Percentiles rank a stretch among this genome's conserved stretches.
These are phyloP conservation scores for Dictyostelium citrinum DNA, from an alignment of 78 protist genomes.

Conservation along the genomic window DNA sequence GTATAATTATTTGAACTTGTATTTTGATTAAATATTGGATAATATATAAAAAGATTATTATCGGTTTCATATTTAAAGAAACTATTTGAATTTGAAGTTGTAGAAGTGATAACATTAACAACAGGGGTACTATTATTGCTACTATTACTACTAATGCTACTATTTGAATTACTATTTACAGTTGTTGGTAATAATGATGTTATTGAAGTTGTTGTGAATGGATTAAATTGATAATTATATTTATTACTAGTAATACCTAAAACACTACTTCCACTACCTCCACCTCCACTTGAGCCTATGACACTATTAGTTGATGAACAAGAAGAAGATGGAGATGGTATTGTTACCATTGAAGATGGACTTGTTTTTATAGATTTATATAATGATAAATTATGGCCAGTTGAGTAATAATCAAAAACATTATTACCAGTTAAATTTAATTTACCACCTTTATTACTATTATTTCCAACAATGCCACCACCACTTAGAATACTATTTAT, in stretches of 20 bases:
- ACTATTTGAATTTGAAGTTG: background rate
- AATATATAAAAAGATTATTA: background rate
- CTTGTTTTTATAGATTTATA: background rate
- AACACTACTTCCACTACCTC: background rate
- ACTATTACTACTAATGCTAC: background rate
- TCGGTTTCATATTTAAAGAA: constrained; percentile 32
- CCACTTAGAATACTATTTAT: background rate
- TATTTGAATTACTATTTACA: background rate
- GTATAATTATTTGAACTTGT: background rate
- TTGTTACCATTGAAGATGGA: background rate
- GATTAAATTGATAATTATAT: background rate
- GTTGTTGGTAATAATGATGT: background rate
- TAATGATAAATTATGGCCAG: background rate
- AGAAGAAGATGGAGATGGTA: background rate
- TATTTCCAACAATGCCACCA: too few species aligned
- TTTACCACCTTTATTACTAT: background rate
- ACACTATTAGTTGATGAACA: background rate
- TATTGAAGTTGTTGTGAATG: background rate
- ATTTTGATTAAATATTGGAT: background rate
- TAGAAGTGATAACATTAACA: background rate
- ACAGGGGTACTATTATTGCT: background rate
- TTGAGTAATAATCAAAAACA: background rate
- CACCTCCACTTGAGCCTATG: background rate
- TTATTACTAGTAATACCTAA: background rate
- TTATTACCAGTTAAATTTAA: background rate